phyloP scores from a whole-genome alignment of 2,329 filamentous ascomycete genomes.

The Podosphaera leucotricha region DNA sequence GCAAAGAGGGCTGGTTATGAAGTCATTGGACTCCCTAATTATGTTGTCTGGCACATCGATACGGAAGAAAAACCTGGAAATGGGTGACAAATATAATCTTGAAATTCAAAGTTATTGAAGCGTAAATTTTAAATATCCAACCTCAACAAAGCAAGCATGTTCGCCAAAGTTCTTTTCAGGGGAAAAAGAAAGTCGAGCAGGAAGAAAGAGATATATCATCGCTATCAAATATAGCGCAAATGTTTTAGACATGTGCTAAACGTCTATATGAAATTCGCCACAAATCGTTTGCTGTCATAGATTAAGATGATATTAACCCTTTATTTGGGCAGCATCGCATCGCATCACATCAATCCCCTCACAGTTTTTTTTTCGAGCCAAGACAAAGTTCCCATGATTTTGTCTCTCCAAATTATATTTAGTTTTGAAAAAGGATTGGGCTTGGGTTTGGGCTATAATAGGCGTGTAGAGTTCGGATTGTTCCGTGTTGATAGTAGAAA shows the following conservation, averaged over 20 bases:
- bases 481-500: background rate
- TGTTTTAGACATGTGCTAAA: no score
- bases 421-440: background rate
- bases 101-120: background rate
- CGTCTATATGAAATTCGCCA: no score
- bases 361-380: background rate
- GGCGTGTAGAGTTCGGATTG: background rate
- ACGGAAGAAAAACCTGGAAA: slow-evolving; percentile 89
- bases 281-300: no score
- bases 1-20: slow-evolving; percentile 85
- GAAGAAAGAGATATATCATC: no score
- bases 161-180: no score
- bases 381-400: background rate
- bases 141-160: background rate
- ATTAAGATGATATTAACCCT: no score
- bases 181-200: no score
- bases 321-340: background rate
- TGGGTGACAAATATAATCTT: slow-evolving; percentile 4
- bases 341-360: background rate
- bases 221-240: no score
- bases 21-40: slow-evolving; percentile 83
- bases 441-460: background rate
- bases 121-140: background rate
- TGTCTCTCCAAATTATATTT: background rate
- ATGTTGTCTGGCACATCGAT: slow-evolving; percentile 96